A percentile compares a stretch with the other conserved stretches of the same genome.
phyloP scores from a whole-genome alignment of 1,284 basidiomycete genomes.

The Fomitopsis palustris region DNA sequence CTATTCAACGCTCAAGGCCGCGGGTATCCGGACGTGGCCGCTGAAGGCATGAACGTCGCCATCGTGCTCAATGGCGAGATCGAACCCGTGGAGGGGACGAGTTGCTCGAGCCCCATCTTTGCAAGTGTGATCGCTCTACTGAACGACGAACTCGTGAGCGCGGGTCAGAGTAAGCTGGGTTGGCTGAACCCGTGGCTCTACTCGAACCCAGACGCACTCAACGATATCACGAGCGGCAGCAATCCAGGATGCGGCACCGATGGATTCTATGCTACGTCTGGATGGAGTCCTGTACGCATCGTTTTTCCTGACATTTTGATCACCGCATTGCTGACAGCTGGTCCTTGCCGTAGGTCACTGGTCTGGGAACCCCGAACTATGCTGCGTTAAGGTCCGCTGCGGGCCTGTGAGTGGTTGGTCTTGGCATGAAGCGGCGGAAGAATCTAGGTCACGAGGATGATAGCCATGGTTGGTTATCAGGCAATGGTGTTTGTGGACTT shows the following conservation, averaged over 20 bases:
- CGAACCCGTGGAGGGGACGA: slow-evolving; percentile 47
- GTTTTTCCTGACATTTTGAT: background rate
- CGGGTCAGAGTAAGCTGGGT: slow-evolving; percentile 42
- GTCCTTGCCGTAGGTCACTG: slow-evolving; percentile 13
- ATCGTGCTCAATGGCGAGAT: slow-evolving; percentile 26
- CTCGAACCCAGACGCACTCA: slow-evolving; percentile 14
- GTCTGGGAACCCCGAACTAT: slow-evolving; percentile 27
- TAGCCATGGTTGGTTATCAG: no score
- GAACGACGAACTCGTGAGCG: slow-evolving; percentile 47
- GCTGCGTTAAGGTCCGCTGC: slow-evolving; percentile 3
- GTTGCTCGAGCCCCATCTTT: slow-evolving; percentile 47
- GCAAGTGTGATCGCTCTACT: slow-evolving; percentile 50
- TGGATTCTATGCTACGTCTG: slow-evolving; percentile 31
- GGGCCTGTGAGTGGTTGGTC: slow-evolving; percentile 4
- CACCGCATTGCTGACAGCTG: background rate
- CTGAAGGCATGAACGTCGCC: slow-evolving; percentile 27
- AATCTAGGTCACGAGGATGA: no score
- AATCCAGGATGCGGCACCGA: slow-evolving; percentile 30
- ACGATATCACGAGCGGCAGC: slow-evolving; percentile 20
- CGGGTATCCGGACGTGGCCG: slow-evolving; percentile 30
- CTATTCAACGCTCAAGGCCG: slow-evolving; percentile 28
- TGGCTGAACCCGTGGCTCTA: slow-evolving; percentile 48
- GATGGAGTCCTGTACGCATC: slow-evolving; percentile 32
- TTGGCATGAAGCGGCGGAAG: no score
- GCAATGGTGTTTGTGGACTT: no score